These are phyloP conservation scores for Tylopilus balloui DNA, from an alignment of 768 basidiomycete species.

Conservation along the genomic window DNA sequence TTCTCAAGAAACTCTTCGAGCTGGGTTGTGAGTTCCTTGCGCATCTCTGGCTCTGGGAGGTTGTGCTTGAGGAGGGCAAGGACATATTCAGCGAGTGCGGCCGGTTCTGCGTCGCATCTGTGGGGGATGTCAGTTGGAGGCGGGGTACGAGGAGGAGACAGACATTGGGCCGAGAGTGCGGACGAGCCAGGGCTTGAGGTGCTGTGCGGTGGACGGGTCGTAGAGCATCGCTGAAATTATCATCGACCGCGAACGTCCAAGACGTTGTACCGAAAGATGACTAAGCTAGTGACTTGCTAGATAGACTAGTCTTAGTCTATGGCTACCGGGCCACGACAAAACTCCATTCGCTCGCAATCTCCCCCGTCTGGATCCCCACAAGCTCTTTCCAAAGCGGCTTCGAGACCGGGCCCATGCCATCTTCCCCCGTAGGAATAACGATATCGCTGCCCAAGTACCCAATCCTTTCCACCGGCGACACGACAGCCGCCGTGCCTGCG, in stretches of 20 bases:
- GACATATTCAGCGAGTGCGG: conserved; percentile 90
- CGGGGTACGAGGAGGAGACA: background rate
- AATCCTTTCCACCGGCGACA: conserved; percentile 48
- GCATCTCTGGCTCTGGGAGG: conserved; percentile 76
- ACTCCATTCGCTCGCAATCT: conserved; percentile 77
- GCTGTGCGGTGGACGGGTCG: conserved; percentile 56
- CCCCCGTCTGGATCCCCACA: conserved; percentile 67
- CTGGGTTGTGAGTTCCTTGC: conserved; percentile 69
- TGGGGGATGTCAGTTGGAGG: background rate
- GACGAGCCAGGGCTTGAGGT: conserved; percentile 86
- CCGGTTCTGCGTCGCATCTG: conserved; percentile 96
- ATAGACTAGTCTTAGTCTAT: no score
- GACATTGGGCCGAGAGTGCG: conserved; percentile 89
- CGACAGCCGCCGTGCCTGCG: conserved; percentile 50
- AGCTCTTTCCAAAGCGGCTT: conserved; percentile 46
- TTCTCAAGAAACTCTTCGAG: conserved; percentile 92
- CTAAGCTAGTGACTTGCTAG: conserved; percentile 11
- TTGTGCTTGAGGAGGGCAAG: conserved; percentile 91
- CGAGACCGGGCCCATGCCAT: conserved; percentile 72
- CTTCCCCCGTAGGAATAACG: conserved; percentile 50
- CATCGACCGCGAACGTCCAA: background rate
- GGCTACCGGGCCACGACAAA: no score
- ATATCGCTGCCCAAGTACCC: conserved; percentile 57
- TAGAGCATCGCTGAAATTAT: conserved; percentile 58
- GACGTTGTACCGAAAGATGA: conserved; percentile 8